Base-by-base conservation (phyloP, 495 filamentous ascomycete species). In the Podospora pseudocomata region DNA sequence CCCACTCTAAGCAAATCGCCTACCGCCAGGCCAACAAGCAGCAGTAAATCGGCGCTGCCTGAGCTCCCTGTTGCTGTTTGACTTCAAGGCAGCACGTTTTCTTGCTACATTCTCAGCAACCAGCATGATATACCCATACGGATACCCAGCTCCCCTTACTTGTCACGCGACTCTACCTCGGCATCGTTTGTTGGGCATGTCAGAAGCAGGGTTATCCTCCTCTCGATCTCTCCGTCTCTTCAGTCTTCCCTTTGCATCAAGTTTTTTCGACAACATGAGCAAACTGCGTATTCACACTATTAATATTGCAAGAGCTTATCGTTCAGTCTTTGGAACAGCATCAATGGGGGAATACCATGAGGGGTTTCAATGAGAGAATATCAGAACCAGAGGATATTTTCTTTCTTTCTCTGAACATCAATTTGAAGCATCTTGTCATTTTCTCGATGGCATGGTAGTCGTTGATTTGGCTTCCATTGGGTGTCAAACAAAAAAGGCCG, bases 1-100 rank as follows among this genome's bases (percentile, higher is more conserved):
- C 68, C 13, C 75, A 77, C 71, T 69, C 71, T 15, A 57, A 72
- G 30, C 76, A 76, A 66, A 65, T 77, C 20, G 71, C 65, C n/a
- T 56, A 56, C 11, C 53, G 64, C 7, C 18, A 58, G 55, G 2
- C 9, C 39, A 49, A 49, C 9, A 49, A 49, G 39, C 39, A 49
- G 39, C 39, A 49, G 39, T 49, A 49, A 49, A 49, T 49, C 39
- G 39, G 6, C 13, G 39, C 39, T 49, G 39, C 39, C 15, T 49
- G 39, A 49, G 39, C 7, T 49, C 39, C 13, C 15, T 49, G 39
- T 13, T 49, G 39, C 39, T 23, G 23, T 7, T 49, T 11, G 2
- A 49, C 39, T 6, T 49, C 39, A 49, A 49, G 39, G 39, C 39
- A 49, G 39, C 39, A 3, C 15, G 39, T 49, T 49, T 49, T 18